Conservation (phyloP, 2,329 filamentous ascomycete species). For the Zasmidium cellare region DNA sequence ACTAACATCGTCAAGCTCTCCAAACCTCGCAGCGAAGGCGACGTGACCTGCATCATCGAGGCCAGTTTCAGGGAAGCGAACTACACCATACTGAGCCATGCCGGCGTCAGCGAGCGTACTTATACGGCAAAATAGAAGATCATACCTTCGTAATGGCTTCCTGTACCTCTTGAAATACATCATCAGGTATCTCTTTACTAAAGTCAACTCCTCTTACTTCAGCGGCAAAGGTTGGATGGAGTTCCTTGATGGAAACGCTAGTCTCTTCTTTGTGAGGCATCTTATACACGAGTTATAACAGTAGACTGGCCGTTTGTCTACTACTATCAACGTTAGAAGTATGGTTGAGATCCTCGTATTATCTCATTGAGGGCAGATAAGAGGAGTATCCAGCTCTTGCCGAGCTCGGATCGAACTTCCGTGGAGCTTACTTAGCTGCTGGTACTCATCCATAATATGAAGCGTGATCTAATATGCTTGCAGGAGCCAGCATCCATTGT, state of each 20-base stretch:
- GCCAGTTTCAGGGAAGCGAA: constrained; percentile 52
- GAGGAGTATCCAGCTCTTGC: neutral
- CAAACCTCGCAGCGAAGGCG: constrained; percentile 51
- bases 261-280: constrained; percentile 23
- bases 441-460: no score
- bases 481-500: no score
- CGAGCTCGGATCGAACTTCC: neutral
- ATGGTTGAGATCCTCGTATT: neutral
- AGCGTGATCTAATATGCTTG: no score
- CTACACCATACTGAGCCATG: constrained; percentile 52
- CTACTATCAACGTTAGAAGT: no score
- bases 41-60: constrained; percentile 55
- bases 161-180: constrained; percentile 22
- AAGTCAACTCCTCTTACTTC: constrained; percentile 18
- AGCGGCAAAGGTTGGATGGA: constrained; percentile 18
- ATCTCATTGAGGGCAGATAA: neutral
- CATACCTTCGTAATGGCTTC: constrained; percentile 21
- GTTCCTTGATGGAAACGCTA: constrained; percentile 14
- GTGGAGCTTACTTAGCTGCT: no score
- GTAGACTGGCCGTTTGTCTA: neutral
- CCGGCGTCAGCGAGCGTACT: no score
- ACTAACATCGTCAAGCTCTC: constrained; percentile 57
- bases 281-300: neutral
- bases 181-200: constrained; percentile 14
- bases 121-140: neutral